Conservation (phyloP, 177 flowering plant genomes). For the Vitis hybrid region DNA sequence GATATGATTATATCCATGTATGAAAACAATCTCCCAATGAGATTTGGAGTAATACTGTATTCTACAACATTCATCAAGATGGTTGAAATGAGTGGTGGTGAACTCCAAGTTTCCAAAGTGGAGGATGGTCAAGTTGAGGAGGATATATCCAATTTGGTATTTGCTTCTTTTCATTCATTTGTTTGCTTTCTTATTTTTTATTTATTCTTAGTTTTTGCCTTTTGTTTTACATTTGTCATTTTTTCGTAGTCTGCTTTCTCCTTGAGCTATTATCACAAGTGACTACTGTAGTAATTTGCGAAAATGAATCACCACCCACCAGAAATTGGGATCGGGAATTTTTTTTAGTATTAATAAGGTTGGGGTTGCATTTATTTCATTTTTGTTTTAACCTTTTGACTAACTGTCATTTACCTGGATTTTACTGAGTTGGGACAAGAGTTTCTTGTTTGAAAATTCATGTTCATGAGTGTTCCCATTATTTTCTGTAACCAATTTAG, state of each 20-base stretch:
- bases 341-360: too few relatives aligned
- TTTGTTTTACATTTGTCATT: not conserved
- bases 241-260: too few relatives aligned
- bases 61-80: slow-evolving; percentile 58
- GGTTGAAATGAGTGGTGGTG: slow-evolving; percentile 61
- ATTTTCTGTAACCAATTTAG: too few relatives aligned
- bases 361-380: too few relatives aligned
- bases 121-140: slow-evolving; percentile 34
- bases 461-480: too few relatives aligned
- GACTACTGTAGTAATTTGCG: not conserved
- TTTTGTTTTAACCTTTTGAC: too few relatives aligned
- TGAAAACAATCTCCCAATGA: slow-evolving; percentile 79
- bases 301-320: too few relatives aligned
- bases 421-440: too few relatives aligned
- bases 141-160: slow-evolving; percentile 87
- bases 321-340: too few relatives aligned
- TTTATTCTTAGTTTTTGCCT: not conserved
- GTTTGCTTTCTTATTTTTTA: not conserved
- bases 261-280: not conserved
- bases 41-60: slow-evolving; percentile 86
- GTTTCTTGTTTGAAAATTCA: too few relatives aligned
- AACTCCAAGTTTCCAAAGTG: slow-evolving; percentile 25
- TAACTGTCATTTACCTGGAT: too few relatives aligned
- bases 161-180: slow-evolving; percentile 1
- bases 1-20: slow-evolving; percentile 69